Conservation (phyloP, 495 filamentous ascomycete genomes). For the Penicillium paxilli region DNA sequence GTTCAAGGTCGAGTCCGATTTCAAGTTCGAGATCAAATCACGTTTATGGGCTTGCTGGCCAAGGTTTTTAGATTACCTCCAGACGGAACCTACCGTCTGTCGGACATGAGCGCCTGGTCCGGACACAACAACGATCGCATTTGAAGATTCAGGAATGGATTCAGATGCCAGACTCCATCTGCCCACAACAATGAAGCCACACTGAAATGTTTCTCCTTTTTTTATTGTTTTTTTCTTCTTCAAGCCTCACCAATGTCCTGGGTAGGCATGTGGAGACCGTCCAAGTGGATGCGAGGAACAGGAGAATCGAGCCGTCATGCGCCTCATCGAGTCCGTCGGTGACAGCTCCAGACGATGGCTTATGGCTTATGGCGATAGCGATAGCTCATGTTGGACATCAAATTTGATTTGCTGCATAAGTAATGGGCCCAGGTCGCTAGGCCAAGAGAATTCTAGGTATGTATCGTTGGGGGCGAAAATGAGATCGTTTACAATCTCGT, state of each 20-base stretch:
- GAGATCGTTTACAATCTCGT: not conserved
- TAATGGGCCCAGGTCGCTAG: not conserved
- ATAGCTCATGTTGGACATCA: not conserved
- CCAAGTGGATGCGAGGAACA: not conserved
- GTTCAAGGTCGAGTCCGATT: not conserved
- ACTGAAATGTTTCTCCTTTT: not conserved
- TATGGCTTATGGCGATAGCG: no score
- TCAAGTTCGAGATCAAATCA: no score
- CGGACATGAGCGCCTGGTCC: not conserved
- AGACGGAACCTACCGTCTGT: not conserved
- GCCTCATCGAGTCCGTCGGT: not conserved
- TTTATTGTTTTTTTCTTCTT: not conserved
- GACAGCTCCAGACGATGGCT: not conserved
- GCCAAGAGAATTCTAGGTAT: not conserved
- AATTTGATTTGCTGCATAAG: not conserved
- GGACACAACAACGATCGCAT: not conserved
- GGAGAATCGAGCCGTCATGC: not conserved
- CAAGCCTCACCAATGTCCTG: not conserved
- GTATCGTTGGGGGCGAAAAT: not conserved
- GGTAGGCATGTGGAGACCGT: not conserved
- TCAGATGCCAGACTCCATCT: not conserved
- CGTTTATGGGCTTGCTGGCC: not conserved
- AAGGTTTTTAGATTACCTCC: not conserved
- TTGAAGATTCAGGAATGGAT: not conserved
- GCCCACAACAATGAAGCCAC: not conserved